A percentile compares a stretch with the other conserved stretches of the same genome.
Evolutionary conservation across 2,329 filamentous ascomycete genomes (phyloP).

Genomic region (Cercospora zeina): DNA sequence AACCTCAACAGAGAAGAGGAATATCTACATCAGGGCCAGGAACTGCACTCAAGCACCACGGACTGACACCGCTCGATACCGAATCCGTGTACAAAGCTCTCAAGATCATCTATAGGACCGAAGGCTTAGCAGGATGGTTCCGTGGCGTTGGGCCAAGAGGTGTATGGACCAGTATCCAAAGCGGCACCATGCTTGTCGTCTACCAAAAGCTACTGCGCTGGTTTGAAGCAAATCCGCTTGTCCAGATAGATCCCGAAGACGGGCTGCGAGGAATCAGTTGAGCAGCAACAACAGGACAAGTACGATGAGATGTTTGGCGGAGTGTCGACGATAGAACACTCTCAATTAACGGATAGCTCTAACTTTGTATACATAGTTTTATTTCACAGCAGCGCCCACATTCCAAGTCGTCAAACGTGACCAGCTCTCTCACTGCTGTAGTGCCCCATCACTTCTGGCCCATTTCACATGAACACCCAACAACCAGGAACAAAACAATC

Average conservation of each 20-base stretch:
- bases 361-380: constrained; percentile 15
- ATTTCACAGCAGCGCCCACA: not conserved
- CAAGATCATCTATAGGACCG: constrained; percentile 82
- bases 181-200: constrained; percentile 91
- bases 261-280: constrained; percentile 28
- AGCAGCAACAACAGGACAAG: not conserved
- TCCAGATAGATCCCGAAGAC: constrained; percentile 33
- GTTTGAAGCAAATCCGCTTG: constrained; percentile 61
- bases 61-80: constrained; percentile 78
- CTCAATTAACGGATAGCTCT: not conserved
- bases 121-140: constrained; percentile 89
- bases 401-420: not conserved
- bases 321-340: not conserved
- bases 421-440: too few relatives aligned
- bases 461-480: not conserved
- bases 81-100: constrained; percentile 85
- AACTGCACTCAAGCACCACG: constrained; percentile 76
- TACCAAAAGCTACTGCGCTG: constrained; percentile 84
- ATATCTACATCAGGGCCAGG: constrained; percentile 91
- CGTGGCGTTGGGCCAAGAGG: constrained; percentile 87
- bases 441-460: too few relatives aligned
- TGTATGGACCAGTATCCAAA: constrained; percentile 97
- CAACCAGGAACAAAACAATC: not conserved
- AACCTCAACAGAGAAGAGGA: constrained; percentile 38
- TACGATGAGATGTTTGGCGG: constrained; percentile 13